These are phyloP conservation scores for Lablab purpureus DNA, from an alignment of 306 rosid species.

Conservation along the genomic window DNA sequence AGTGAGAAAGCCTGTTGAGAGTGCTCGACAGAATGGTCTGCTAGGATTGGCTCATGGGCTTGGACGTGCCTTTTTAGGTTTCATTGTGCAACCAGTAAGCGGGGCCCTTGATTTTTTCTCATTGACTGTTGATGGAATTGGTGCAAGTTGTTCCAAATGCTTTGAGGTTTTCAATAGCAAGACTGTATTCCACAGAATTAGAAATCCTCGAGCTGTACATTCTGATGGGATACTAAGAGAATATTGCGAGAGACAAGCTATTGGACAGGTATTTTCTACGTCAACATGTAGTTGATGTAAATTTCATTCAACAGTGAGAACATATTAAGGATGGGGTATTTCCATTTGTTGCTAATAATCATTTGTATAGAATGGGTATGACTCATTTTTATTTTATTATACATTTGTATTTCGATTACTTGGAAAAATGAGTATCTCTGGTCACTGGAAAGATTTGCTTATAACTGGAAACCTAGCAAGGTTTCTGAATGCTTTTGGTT, in stretches of 20 bases:
- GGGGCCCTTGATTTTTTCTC: constrained; percentile 98
- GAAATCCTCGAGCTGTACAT: constrained; percentile 87
- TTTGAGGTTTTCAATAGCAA: constrained; percentile 82
- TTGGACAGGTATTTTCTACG: constrained; percentile 74
- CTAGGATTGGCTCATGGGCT: constrained; percentile 93
- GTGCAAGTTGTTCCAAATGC: constrained; percentile 96
- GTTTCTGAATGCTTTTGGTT: constrained; percentile 21
- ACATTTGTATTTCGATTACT: constrained; percentile 5
- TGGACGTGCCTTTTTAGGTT: constrained; percentile 92
- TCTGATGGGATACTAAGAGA: constrained; percentile 81
- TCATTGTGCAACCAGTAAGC: constrained; percentile 93
- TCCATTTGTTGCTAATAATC: constrained; percentile 10
- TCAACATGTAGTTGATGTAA: not conserved
- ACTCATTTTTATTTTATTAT: not conserved
- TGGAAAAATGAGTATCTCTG: constrained; percentile 24
- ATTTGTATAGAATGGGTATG: constrained; percentile 20
- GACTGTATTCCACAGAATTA: constrained; percentile 69
- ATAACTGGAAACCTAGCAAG: constrained; percentile 10
- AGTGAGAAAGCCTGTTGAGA: constrained; percentile 92
- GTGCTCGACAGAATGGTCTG: constrained; percentile 91
- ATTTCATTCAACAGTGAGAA: not conserved
- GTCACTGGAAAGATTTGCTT: not conserved
- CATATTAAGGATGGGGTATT: constrained; percentile 18
- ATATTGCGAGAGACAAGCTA: constrained; percentile 89
- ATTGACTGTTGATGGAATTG: constrained; percentile 95